A percentile compares a stretch with the other conserved stretches of the same genome.
Conservation (phyloP, 2,329 filamentous ascomycete species). For the Colletotrichum camelliae region DNA sequence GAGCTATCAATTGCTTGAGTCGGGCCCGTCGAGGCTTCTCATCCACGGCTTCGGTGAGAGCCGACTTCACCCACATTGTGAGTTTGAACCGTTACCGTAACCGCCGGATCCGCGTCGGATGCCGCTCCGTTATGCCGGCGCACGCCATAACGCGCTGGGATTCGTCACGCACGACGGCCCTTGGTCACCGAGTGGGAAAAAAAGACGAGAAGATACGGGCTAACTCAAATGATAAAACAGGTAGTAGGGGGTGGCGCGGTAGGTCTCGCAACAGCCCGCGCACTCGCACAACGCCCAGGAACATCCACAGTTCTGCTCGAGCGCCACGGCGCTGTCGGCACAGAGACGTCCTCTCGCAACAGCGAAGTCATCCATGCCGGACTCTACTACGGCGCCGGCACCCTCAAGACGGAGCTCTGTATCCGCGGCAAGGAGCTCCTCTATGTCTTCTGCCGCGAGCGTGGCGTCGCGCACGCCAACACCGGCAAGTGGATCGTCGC, state of each 20-base stretch:
- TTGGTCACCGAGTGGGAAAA: not conserved
- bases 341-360: constrained; percentile 88
- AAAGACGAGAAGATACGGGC: not conserved
- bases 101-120: not conserved
- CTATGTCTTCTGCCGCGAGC: constrained; percentile 75
- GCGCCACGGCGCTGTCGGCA: constrained; percentile 76
- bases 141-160: not conserved
- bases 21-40: constrained; percentile 35
- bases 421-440: constrained; percentile 77
- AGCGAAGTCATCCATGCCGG: constrained; percentile 97
- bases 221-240: constrained; percentile 31
- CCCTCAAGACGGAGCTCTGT: constrained; percentile 86
- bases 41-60: constrained; percentile 32
- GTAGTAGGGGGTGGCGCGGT: constrained; percentile 70
- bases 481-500: constrained; percentile 96
- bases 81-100: constrained; percentile 22
- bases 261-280: constrained; percentile 79
- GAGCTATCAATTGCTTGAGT: not conserved
- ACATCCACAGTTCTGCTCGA: constrained; percentile 80
- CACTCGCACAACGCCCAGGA: constrained; percentile 68
- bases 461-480: constrained; percentile 73
- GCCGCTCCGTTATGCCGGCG: not conserved
- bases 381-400: constrained; percentile 80
- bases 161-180: not conserved
- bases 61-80: constrained; percentile 54